phyloP scores from a whole-genome alignment of 192 early-diverging fungal species.

The Umbelopsis isabellina region DNA sequence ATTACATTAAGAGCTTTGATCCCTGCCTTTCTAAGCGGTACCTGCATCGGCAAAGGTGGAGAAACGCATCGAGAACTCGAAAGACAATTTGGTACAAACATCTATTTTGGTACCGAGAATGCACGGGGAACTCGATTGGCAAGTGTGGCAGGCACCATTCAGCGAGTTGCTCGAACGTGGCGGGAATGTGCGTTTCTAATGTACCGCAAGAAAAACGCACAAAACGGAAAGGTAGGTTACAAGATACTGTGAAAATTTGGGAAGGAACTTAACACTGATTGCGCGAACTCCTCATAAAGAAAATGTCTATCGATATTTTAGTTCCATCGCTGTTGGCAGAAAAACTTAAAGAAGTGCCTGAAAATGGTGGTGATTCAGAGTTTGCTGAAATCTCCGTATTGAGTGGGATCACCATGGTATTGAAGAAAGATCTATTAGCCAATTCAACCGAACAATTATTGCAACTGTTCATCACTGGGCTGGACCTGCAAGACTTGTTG shows the following conservation, averaged over 20 bases:
- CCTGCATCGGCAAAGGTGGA: conserved; percentile 23
- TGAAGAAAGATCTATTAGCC: conserved; percentile 17
- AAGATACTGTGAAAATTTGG: too few relatives aligned
- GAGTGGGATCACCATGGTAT: background rate
- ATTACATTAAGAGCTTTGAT: conserved; percentile 31
- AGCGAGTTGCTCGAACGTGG: conserved; percentile 22
- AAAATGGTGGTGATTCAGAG: background rate
- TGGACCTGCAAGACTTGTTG: background rate
- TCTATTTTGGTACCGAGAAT: conserved; percentile 9
- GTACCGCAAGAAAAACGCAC: background rate
- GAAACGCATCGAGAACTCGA: conserved; percentile 19
- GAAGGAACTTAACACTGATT: too few relatives aligned
- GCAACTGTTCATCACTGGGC: conserved; percentile 1
- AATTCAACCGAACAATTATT: conserved; percentile 30
- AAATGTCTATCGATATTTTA: conserved; percentile 3
- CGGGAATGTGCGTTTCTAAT: conserved; percentile 18
- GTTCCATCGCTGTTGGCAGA: background rate
- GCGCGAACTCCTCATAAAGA: background rate
- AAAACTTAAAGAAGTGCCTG: background rate
- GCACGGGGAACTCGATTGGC: conserved; percentile 6
- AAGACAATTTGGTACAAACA: conserved; percentile 6
- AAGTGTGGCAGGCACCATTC: conserved; percentile 18
- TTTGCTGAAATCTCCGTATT: conserved; percentile 23
- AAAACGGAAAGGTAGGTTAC: background rate
- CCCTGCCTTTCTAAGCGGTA: background rate